Base-by-base conservation (phyloP, 805 yeast species). In the Candida peoriensis region DNA sequence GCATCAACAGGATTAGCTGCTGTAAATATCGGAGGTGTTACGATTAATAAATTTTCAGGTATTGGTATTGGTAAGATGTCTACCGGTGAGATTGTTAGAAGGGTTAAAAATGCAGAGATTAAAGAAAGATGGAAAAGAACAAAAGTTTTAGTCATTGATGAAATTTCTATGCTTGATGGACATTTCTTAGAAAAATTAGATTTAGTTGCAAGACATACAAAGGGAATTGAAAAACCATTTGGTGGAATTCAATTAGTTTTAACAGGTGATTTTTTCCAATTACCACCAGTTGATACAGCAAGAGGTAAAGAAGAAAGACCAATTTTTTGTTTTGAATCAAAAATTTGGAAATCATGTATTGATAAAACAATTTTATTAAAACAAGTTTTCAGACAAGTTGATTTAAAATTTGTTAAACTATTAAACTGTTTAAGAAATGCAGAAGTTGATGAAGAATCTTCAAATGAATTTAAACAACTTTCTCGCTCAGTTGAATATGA, bases 1-100 rank as follows among this genome's bases (percentile, higher is more conserved):
- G 98, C 98, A 0, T 84, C 96, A 0, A 93, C 98, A 0, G 98
- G 98, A 1, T 64, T 93, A 42, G 98, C 98, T 0, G 98, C 97
- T 0, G 81, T 87, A 27, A 87, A 88, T 49, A 83, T 93, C 47
- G 95, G 94, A 3, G 98, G 98, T 17, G 74, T 72, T 20, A 93
- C 98, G 0, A 66, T 93, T 20, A 95, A 90, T 57, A 70, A 83
- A 50, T 87, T 80, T 62, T 74, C 95, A 0, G 94, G 95, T 1
- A 74, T 88, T 35, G 97, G 97, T 0, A 57, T 88, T 60, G 29
- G 85, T 72, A 85, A 76, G 8, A 34, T 66, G 3, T 70, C 61
- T 0, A 62, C 61, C 1, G 57, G 58, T 12, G 64, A 73, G 2
- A 59, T 65, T 11, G 12, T 40, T 8, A 13, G 11, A 9, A 66